Conservation (phyloP, 495 filamentous ascomycete species). For the Glonium stellatum region DNA sequence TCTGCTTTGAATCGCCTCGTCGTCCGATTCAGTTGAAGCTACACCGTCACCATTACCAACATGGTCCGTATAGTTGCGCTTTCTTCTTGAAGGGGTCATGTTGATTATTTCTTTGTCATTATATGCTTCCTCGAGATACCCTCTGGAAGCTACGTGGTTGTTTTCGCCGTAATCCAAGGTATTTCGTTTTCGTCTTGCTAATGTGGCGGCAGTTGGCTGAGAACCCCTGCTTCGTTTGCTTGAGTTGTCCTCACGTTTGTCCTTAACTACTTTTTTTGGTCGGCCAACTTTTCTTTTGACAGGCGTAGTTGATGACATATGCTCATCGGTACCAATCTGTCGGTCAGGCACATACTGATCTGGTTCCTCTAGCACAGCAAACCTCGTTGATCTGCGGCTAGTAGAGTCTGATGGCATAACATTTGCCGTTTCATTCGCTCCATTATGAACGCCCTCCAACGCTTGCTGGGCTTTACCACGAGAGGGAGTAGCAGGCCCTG, state of each 20-base stretch:
- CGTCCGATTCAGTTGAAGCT: no score
- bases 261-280: not conserved
- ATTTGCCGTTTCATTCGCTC: not conserved
- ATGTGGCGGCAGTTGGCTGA: not conserved
- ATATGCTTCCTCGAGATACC: no score
- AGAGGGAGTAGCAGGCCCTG: conserved; percentile 8
- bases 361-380: not conserved
- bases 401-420: not conserved
- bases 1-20: not conserved
- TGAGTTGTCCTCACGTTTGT: not conserved
- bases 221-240: no score
- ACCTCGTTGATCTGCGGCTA: not conserved
- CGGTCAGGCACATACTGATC: not conserved
- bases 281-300: not conserved
- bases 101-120: not conserved
- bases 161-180: not conserved
- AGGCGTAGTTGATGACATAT: not conserved
- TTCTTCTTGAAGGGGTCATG: not conserved
- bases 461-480: not conserved
- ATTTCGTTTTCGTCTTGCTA: not conserved
- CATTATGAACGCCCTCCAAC: not conserved
- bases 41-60: not conserved
- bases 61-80: not conserved
- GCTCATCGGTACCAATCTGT: not conserved
- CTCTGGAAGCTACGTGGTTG: not conserved